phyloP scores from a whole-genome alignment of 176 grass and related monocot species.

The Musa beccarii region DNA sequence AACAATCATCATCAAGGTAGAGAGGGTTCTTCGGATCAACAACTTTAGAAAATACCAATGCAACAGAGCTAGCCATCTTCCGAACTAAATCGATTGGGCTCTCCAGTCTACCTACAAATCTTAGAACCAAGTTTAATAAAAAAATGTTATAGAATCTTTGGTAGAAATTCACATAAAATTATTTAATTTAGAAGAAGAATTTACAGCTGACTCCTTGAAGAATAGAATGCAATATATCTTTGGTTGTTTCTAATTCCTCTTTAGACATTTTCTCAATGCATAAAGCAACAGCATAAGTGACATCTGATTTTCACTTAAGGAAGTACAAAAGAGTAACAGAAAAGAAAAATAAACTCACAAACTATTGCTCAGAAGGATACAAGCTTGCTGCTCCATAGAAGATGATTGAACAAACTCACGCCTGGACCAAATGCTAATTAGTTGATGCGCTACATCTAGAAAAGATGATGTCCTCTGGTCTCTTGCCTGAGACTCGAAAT shows the following conservation, averaged over 20 bases:
- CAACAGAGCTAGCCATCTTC: conserved; percentile 84
- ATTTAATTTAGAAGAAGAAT: conserved; percentile 17
- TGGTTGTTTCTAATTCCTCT: conserved; percentile 68
- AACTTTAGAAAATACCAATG: conserved; percentile 81
- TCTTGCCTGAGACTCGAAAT: conserved; percentile 25
- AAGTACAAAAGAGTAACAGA: conserved; percentile 21
- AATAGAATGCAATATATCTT: conserved; percentile 77
- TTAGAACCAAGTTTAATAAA: conserved; percentile 25
- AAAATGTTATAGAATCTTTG: conserved; percentile 15
- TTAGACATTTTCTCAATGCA: conserved; percentile 73
- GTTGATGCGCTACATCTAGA: conserved; percentile 34
- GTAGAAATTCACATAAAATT: conserved; percentile 12
- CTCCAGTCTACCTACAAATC: conserved; percentile 76
- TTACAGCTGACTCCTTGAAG: conserved; percentile 95
- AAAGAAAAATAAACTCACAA: conserved; percentile 12
- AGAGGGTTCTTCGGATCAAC: conserved; percentile 93
- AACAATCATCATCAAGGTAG: conserved; percentile 77
- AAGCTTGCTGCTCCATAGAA: conserved; percentile 96
- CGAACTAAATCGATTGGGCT: conserved; percentile 80
- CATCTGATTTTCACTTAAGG: conserved; percentile 60
- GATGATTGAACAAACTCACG: conserved; percentile 88
- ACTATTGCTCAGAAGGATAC: conserved; percentile 58
- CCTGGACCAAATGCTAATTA: conserved; percentile 71
- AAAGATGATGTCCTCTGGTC: conserved; percentile 46
- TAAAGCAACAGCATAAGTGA: conserved; percentile 85